phyloP scores from a whole-genome alignment of 306 rosid genomes.

The Rosa rugosa region DNA sequence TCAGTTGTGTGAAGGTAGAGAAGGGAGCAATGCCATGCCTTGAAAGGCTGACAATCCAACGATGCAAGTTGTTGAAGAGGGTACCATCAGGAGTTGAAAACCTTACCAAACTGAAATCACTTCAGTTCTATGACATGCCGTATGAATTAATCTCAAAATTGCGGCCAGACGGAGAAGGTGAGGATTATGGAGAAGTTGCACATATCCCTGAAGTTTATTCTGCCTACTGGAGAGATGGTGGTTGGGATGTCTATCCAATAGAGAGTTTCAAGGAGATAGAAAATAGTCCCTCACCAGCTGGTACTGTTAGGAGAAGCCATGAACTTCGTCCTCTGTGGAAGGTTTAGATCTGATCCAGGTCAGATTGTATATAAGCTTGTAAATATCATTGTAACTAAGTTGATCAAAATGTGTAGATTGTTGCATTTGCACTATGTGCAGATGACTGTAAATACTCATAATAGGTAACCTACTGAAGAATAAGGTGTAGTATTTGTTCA shows the following conservation, averaged over 20 bases:
- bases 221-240: slow-evolving; percentile 64
- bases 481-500: slow-evolving; percentile 6
- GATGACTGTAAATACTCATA: background rate
- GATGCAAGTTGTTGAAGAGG: slow-evolving; percentile 43
- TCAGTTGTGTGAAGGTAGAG: slow-evolving; percentile 42
- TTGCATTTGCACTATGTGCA: background rate
- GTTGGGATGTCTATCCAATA: slow-evolving; percentile 57
- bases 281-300: slow-evolving; percentile 1
- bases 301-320: slow-evolving; percentile 18
- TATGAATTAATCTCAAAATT: slow-evolving; percentile 50
- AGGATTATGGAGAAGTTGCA: slow-evolving; percentile 50
- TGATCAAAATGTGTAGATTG: background rate
- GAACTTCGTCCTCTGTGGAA: slow-evolving; percentile 22
- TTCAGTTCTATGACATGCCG: slow-evolving; percentile 67
- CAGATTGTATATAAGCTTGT: background rate
- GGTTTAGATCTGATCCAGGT: slow-evolving; percentile 11
- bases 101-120: slow-evolving; percentile 45
- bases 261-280: slow-evolving; percentile 27
- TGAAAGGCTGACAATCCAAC: slow-evolving; percentile 54
- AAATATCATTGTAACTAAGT: background rate
- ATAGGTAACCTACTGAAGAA: background rate
- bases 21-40: slow-evolving; percentile 61
- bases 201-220: slow-evolving; percentile 56
- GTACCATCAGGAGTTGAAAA: slow-evolving; percentile 62
- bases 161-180: slow-evolving; percentile 39